Conservation (phyloP, 306 rosid genomes). For the Citrullus amarus region DNA sequence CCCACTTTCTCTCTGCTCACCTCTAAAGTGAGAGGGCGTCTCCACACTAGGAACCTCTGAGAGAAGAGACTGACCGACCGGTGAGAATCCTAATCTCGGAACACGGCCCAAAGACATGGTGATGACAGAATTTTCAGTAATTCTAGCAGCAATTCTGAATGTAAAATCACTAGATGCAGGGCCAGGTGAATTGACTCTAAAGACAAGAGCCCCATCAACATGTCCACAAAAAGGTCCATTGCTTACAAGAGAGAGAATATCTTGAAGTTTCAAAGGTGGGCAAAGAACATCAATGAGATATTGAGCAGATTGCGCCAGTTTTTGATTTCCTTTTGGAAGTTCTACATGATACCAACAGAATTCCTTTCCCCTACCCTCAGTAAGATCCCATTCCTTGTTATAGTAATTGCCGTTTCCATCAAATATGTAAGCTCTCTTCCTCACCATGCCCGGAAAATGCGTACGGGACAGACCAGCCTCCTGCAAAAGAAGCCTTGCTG, state of each 20-base stretch:
- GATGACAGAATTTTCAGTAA: slow-evolving; percentile 66
- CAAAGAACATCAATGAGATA: slow-evolving; percentile 72
- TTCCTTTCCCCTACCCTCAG: slow-evolving; percentile 53
- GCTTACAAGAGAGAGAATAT: slow-evolving; percentile 92
- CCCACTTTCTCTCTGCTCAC: slow-evolving; percentile 38
- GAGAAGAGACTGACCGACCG: slow-evolving; percentile 65
- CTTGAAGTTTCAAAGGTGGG: slow-evolving; percentile 93
- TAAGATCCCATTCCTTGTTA: slow-evolving; percentile 73
- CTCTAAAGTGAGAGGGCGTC: slow-evolving; percentile 33
- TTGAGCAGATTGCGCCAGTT: slow-evolving; percentile 71
- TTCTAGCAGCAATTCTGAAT: slow-evolving; percentile 81
- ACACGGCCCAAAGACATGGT: slow-evolving; percentile 89
- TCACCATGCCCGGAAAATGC: slow-evolving; percentile 42
- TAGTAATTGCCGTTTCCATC: slow-evolving; percentile 64
- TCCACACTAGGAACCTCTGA: slow-evolving; percentile 86
- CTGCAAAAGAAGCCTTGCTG: slow-evolving; percentile 22
- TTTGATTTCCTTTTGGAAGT: slow-evolving; percentile 72
- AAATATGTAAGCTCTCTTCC: slow-evolving; percentile 77
- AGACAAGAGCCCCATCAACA: slow-evolving; percentile 85
- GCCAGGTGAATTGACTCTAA: slow-evolving; percentile 93
- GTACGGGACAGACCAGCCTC: slow-evolving; percentile 24
- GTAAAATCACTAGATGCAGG: slow-evolving; percentile 79
- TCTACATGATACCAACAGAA: slow-evolving; percentile 99
- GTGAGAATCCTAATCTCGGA: slow-evolving; percentile 84
- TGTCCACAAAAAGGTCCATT: slow-evolving; percentile 97